Percentiles rank a stretch among this genome's conserved stretches.
phyloP scores from a whole-genome alignment of 768 basidiomycete genomes.

The Xerocomus spinulosus region DNA sequence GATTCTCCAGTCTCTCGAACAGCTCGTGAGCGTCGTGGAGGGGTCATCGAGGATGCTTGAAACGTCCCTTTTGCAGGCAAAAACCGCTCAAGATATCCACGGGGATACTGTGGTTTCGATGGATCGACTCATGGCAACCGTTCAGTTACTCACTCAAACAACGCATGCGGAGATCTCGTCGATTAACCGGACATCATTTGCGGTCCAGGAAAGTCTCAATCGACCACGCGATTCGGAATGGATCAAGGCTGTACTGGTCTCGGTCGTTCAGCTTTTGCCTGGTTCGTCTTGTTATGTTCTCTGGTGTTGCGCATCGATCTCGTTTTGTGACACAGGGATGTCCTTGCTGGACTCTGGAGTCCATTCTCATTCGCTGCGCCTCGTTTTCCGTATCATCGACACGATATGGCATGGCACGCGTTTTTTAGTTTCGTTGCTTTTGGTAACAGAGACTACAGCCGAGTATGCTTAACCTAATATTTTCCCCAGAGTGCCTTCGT shows the following conservation, averaged over 20 bases:
- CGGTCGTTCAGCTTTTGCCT: conserved; percentile 17
- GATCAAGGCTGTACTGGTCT: conserved; percentile 14
- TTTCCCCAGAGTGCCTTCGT: conserved; percentile 33
- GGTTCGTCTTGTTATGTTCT: conserved; percentile 17
- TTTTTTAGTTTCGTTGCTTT: conserved; percentile 34
- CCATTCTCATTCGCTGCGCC: conserved; percentile 28
- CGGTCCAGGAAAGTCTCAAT: conserved; percentile 26
- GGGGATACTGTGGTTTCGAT: conserved; percentile 34
- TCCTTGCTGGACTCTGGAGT: conserved; percentile 4
- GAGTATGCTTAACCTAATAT: conserved; percentile 4
- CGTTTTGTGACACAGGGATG: conserved; percentile 9
- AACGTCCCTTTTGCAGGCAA: conserved; percentile 28
- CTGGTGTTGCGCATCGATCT: neutral
- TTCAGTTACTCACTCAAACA: conserved; percentile 36
- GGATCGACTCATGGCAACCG: conserved; percentile 30
- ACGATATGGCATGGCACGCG: conserved; percentile 32
- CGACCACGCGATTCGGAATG: conserved; percentile 17
- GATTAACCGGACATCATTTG: conserved; percentile 42
- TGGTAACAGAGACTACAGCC: conserved; percentile 32
- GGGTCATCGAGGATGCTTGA: conserved; percentile 30
- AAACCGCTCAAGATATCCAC: conserved; percentile 35
- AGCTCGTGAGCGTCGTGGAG: conserved; percentile 12
- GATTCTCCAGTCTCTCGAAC: conserved; percentile 16
- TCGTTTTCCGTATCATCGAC: conserved; percentile 20
- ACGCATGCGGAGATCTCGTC: conserved; percentile 42